Conservation (phyloP, 2,329 filamentous ascomycete genomes). For the Anthostomella pinea region DNA sequence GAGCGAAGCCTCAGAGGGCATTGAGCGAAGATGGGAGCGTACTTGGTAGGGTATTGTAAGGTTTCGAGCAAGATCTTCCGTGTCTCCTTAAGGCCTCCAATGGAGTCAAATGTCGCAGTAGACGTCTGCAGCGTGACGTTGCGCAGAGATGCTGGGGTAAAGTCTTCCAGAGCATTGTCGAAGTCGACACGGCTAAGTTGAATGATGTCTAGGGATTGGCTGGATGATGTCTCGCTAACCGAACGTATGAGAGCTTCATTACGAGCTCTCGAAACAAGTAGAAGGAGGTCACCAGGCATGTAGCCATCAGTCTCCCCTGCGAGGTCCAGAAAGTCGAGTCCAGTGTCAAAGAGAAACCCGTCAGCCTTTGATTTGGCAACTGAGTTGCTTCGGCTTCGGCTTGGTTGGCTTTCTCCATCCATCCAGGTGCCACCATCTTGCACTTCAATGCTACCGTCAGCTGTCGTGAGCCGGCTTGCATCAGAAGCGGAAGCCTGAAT, state of each 20-base stretch:
- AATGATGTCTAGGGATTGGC: conserved; percentile 51
- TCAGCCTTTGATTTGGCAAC: conserved; percentile 38
- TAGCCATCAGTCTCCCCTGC: conserved; percentile 95
- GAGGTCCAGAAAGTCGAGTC: conserved; percentile 87
- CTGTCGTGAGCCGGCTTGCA: conserved; percentile 56
- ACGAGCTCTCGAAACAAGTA: conserved; percentile 81
- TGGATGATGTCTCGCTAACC: conserved; percentile 53
- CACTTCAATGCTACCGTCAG: conserved; percentile 47
- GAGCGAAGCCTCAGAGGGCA: conserved; percentile 93
- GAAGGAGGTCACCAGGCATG: conserved; percentile 89
- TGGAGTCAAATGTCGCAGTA: conserved; percentile 86
- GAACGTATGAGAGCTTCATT: conserved; percentile 91
- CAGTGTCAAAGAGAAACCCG: conserved; percentile 70
- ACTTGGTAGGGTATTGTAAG: conserved; percentile 93
- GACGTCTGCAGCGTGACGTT: conserved; percentile 94
- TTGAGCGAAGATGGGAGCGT: conserved; percentile 94
- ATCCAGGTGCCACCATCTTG: conserved; percentile 68
- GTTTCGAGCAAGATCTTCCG: conserved; percentile 92
- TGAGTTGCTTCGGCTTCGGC: conserved; percentile 38
- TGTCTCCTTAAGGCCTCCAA: conserved; percentile 83
- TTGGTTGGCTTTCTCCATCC: conserved; percentile 63
- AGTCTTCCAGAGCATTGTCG: conserved; percentile 78
- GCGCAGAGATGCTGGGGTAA: conserved; percentile 89
- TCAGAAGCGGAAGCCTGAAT: conserved; percentile 35
- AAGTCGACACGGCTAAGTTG: conserved; percentile 75